These are phyloP conservation scores for Cetraspora pellucida DNA, from an alignment of 192 early-diverging fungal genomes.

Conservation along the genomic window DNA sequence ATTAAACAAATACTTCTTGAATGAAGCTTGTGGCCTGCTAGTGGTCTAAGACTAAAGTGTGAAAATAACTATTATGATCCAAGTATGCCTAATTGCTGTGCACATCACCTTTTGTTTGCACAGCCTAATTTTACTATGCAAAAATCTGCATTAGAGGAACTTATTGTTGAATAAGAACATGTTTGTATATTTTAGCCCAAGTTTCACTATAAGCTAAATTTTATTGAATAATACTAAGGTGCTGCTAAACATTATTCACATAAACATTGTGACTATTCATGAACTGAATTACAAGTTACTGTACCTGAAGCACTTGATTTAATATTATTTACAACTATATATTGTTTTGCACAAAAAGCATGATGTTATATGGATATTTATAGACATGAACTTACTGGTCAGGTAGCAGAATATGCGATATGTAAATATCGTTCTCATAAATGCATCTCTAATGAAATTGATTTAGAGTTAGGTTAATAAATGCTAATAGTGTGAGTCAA, in stretches of 20 bases:
- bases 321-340: constrained; percentile 29
- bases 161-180: constrained; percentile 28
- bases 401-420: constrained; percentile 34
- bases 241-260: constrained; percentile 36
- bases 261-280: constrained; percentile 38
- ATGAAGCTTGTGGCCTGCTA: neutral
- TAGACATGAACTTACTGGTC: constrained; percentile 27
- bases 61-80: constrained; percentile 2
- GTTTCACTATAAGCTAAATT: constrained; percentile 41
- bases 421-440: constrained; percentile 32
- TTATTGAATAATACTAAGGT: constrained; percentile 39
- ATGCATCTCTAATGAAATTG: constrained; percentile 12
- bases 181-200: constrained; percentile 38
- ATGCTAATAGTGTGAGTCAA: too few species aligned
- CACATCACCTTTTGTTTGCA: constrained; percentile 19
- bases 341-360: constrained; percentile 21
- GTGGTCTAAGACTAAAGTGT: constrained; percentile 8
- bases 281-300: constrained; percentile 25
- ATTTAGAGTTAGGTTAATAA: too few species aligned
- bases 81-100: constrained; percentile 29
- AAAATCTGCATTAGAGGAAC: constrained; percentile 22
- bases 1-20: constrained; percentile 15
- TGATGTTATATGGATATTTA: constrained; percentile 37
- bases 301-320: constrained; percentile 36
- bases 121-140: constrained; percentile 32